Evolutionary conservation across 2,329 filamentous ascomycete species (phyloP).

Genomic region (Lachnellula hyalina): DNA sequence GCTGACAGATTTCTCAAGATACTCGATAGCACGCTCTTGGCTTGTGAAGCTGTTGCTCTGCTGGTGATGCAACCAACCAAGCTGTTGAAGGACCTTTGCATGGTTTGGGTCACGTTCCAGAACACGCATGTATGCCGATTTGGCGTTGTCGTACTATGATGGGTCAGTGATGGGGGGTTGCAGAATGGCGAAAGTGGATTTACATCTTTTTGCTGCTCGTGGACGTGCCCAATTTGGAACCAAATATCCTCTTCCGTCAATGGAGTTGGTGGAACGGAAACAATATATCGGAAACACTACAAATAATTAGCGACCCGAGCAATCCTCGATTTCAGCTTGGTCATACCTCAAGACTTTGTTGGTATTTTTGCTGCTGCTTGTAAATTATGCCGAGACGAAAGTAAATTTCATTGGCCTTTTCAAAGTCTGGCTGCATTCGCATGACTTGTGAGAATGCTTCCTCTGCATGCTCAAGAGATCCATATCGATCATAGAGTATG

Average conservation of each 20-base stretch:
- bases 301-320: slow-evolving; percentile 14
- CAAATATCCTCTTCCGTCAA: slow-evolving; percentile 97
- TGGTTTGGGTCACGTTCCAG: slow-evolving; percentile 93
- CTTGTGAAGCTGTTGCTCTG: slow-evolving; percentile 87
- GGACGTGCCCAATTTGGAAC: slow-evolving; percentile 99
- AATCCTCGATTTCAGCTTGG: slow-evolving; percentile 6
- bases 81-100: slow-evolving; percentile 94
- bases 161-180: slow-evolving; percentile 25
- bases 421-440: slow-evolving; percentile 95
- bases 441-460: slow-evolving; percentile 98
- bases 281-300: slow-evolving; percentile 97
- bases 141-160: slow-evolving; percentile 80
- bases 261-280: slow-evolving; percentile 83
- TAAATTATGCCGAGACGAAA: slow-evolving; percentile 99
- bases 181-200: slow-evolving; percentile 36
- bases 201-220: slow-evolving; percentile 98
- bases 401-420: slow-evolving; percentile 99
- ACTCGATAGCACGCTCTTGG: slow-evolving; percentile 95
- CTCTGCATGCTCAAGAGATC: slow-evolving; percentile 92
- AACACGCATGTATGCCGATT: slow-evolving; percentile 86
- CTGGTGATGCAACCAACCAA: slow-evolving; percentile 96
- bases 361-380: slow-evolving; percentile 95
- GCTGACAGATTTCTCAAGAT: slow-evolving; percentile 91
- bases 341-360: slow-evolving; percentile 81
- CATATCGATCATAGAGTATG: slow-evolving; percentile 94